A percentile compares a stretch with the other conserved stretches of the same genome.
Conservation (phyloP, 352 stramenopile genomes). For the Pythium biforme region DNA sequence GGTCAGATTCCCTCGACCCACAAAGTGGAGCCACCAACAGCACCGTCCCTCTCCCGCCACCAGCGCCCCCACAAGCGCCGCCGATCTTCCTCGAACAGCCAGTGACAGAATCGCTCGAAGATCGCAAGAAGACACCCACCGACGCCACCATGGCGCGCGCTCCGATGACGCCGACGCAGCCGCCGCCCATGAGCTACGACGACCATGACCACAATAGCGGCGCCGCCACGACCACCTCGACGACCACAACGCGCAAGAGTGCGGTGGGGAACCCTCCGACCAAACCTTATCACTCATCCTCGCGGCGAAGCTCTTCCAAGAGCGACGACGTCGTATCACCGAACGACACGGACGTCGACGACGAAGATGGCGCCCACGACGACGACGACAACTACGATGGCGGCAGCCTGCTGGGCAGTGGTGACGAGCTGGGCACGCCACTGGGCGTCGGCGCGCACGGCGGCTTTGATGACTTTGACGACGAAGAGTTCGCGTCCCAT, state of each 20-base stretch:
- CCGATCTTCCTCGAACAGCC: not conserved
- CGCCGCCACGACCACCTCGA: too few relatives aligned
- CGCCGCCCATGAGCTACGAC: constrained; percentile 10
- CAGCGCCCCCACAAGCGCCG: not conserved
- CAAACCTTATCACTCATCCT: too few relatives aligned
- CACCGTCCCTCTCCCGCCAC: not conserved
- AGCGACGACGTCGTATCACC: constrained; percentile 15
- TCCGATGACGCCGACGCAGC: constrained; percentile 16
- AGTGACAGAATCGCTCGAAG: constrained; percentile 6
- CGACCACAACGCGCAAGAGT: not conserved
- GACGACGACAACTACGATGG: constrained; percentile 24
- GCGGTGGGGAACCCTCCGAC: too few relatives aligned
- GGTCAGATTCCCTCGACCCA: not conserved
- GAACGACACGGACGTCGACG: constrained; percentile 29
- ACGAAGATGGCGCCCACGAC: constrained; percentile 24
- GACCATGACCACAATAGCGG: not conserved
- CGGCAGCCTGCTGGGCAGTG: constrained; percentile 23
- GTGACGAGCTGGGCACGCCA: constrained; percentile 56
- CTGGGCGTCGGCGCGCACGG: constrained; percentile 41
- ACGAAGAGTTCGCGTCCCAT: constrained; percentile 43
- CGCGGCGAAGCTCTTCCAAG: too few relatives aligned
- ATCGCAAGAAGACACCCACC: not conserved
- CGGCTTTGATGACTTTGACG: constrained; percentile 53
- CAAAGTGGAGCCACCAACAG: not conserved
- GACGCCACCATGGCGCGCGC: constrained; percentile 9